A percentile compares a stretch with the other conserved stretches of the same genome.
Evolutionary conservation across 495 filamentous ascomycete genomes (phyloP).

Genomic region (Parachaetomium inaequale): DNA sequence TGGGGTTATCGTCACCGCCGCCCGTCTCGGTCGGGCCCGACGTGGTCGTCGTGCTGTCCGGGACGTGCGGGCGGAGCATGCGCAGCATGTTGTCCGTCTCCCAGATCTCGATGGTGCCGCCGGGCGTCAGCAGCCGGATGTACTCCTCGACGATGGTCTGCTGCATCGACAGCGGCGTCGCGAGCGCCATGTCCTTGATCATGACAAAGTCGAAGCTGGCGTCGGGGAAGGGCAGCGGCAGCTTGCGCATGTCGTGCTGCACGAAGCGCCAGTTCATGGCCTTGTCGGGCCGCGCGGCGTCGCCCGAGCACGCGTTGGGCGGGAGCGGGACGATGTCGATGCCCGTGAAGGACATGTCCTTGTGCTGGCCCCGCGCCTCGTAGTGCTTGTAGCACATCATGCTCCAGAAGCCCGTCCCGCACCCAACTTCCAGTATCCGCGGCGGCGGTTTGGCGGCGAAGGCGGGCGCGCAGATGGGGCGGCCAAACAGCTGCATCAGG

Average conservation of each 20-base stretch:
- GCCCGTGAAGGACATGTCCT: constrained; percentile 68
- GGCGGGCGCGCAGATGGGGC: constrained; percentile 69
- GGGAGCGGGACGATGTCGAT: constrained; percentile 78
- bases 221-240: constrained; percentile 75
- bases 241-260: constrained; percentile 74
- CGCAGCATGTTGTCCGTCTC: constrained; percentile 76
- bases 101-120: constrained; percentile 83
- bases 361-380: constrained; percentile 52
- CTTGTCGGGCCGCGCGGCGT: constrained; percentile 43
- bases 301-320: constrained; percentile 42
- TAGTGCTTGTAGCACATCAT: constrained; percentile 78
- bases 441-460: constrained; percentile 62
- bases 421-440: constrained; percentile 81
- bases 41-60: constrained; percentile 35
- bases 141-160: constrained; percentile 68
- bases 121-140: constrained; percentile 70
- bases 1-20: constrained; percentile 46
- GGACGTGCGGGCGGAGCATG: constrained; percentile 71
- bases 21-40: not conserved
- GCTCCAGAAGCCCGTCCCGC: constrained; percentile 87
- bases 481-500: constrained; percentile 73
- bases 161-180: constrained; percentile 59
- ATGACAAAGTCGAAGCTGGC: constrained; percentile 87
- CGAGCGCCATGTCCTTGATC: constrained; percentile 79
- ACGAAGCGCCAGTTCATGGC: constrained; percentile 85